Conservation (phyloP, 192 early-diverging fungal species). For the Chytriomyces hyalinus region DNA sequence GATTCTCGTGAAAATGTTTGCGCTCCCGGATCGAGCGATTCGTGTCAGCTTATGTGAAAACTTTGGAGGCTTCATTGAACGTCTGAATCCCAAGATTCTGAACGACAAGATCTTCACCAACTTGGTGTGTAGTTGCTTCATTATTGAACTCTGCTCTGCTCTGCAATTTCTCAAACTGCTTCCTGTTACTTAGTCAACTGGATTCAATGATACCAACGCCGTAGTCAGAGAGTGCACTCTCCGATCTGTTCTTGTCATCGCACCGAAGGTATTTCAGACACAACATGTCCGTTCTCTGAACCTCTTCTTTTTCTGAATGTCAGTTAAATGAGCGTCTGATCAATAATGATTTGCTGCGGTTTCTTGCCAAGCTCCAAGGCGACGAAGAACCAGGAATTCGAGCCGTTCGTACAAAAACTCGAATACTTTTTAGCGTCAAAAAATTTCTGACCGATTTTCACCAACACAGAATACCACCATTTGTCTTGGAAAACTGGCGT, state of each 20-base stretch:
- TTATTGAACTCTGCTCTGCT: slow-evolving; percentile 9
- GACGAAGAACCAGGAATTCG: slow-evolving; percentile 95
- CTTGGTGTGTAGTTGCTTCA: slow-evolving; percentile 56
- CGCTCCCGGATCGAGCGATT: slow-evolving; percentile 83
- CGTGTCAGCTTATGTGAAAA: slow-evolving; percentile 86
- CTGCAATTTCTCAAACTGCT: not conserved
- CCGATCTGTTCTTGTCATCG: slow-evolving; percentile 53
- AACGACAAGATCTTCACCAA: slow-evolving; percentile 87
- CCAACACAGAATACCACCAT: slow-evolving; percentile 79
- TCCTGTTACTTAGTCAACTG: slow-evolving; percentile 61
- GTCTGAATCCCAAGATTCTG: slow-evolving; percentile 70
- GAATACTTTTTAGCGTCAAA: not conserved
- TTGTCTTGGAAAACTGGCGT: slow-evolving; percentile 90
- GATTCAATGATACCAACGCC: slow-evolving; percentile 84
- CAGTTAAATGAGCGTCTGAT: slow-evolving; percentile 71
- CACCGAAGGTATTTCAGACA: slow-evolving; percentile 63
- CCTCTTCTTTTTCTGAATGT: slow-evolving; percentile 19
- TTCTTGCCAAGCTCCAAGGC: slow-evolving; percentile 85
- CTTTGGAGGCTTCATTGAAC: slow-evolving; percentile 71
- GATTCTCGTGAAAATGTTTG: slow-evolving; percentile 83
- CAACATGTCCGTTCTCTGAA: not conserved
- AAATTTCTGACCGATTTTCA: too few relatives aligned
- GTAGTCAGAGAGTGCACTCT: slow-evolving; percentile 81
- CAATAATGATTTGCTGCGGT: slow-evolving; percentile 84
- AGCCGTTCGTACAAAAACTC: slow-evolving; percentile 53